phyloP scores from a whole-genome alignment of 345 rosid genomes.

The Alliaria petiolata region DNA sequence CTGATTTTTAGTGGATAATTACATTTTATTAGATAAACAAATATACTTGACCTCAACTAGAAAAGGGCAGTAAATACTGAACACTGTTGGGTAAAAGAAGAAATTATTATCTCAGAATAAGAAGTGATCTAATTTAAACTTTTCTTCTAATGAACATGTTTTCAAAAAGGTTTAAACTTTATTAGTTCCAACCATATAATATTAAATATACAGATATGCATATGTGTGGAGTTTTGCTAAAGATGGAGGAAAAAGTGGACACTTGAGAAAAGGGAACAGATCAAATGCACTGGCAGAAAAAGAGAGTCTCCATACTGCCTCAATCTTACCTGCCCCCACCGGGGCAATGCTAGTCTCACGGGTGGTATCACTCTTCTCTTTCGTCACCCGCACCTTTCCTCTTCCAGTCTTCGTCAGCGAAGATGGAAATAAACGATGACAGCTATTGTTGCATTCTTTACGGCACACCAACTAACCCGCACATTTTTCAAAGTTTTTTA shows the following conservation, averaged over 20 bases:
- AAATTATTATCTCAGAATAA: too few relatives aligned
- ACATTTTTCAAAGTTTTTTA: conserved; percentile 14
- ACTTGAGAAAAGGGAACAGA: conserved; percentile 22
- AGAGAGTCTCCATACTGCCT: conserved; percentile 25
- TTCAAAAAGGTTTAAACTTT: neutral
- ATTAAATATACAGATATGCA: neutral
- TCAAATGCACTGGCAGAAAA: conserved; percentile 31
- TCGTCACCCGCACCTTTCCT: conserved; percentile 27
- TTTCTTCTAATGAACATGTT: neutral
- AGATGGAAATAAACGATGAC: neutral
- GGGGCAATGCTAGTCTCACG: conserved; percentile 23
- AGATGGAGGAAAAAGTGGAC: neutral
- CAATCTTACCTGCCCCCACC: conserved; percentile 31
- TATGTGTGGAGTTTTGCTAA: neutral
- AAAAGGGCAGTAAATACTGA: too few relatives aligned
- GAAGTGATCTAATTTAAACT: neutral
- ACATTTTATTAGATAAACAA: neutral
- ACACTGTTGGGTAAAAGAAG: too few relatives aligned
- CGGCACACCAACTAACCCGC: conserved; percentile 27
- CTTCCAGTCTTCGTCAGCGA: neutral
- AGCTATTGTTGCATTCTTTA: conserved; percentile 24
- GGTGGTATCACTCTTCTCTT: neutral
- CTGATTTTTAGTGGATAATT: too few relatives aligned
- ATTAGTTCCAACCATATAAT: neutral
- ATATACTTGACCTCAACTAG: neutral